Conservation (phyloP, 768 basidiomycete species). For the Collybia sp. region DNA sequence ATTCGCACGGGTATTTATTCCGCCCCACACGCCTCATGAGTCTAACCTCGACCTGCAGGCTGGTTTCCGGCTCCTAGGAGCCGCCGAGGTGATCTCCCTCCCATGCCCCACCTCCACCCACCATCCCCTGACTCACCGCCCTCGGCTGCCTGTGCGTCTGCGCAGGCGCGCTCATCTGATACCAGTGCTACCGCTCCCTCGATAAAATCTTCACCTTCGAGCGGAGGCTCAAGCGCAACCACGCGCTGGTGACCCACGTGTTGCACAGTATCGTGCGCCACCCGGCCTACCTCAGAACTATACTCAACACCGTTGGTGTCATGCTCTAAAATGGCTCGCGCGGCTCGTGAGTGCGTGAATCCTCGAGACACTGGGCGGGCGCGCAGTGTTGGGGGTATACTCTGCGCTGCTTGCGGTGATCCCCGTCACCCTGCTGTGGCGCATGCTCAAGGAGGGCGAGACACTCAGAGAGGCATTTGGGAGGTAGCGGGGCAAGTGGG, state of each 20-base stretch:
- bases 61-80: no score
- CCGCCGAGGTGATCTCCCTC: no score
- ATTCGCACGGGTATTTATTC: no score
- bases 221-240: not conserved
- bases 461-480: constrained; percentile 22
- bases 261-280: not conserved
- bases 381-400: not conserved
- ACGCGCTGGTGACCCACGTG: not conserved
- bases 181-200: not conserved
- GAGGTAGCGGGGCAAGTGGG: constrained; percentile 26
- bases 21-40: no score
- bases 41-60: no score
- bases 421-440: not conserved
- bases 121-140: no score
- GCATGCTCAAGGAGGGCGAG: constrained; percentile 23
- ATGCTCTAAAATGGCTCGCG: constrained; percentile 4
- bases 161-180: constrained; percentile 9
- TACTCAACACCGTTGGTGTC: constrained; percentile 5
- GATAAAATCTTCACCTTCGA: not conserved
- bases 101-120: no score
- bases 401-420: not conserved
- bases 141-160: no score
- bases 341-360: constrained; percentile 10
- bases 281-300: not conserved
- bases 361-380: constrained; percentile 8